Percentiles rank a stretch among this genome's conserved stretches.
Evolutionary conservation across 225 moss, liverwort and hornwort genomes (phyloP).

Genomic region (Climacium dendroides): DNA sequence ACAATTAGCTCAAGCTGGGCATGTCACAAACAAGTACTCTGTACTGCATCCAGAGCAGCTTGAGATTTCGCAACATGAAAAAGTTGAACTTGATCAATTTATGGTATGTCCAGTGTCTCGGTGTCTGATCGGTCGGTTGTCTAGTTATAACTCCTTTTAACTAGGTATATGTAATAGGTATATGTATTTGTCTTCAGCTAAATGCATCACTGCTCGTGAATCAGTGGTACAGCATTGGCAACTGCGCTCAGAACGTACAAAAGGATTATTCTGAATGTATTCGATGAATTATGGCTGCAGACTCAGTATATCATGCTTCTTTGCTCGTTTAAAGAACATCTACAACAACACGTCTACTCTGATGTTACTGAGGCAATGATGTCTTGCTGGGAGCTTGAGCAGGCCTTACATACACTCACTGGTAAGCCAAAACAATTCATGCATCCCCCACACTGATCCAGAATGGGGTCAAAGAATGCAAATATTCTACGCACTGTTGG

Average conservation of each 20-base stretch:
- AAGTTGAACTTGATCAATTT: conserved; percentile 52
- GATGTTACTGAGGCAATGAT: conserved; percentile 63
- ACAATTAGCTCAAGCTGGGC: conserved; percentile 33
- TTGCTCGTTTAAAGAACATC: conserved; percentile 36
- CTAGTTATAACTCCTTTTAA: not conserved
- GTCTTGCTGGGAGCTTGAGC: conserved; percentile 53
- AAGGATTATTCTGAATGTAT: not conserved
- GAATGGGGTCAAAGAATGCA: not conserved
- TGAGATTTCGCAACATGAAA: conserved; percentile 26
- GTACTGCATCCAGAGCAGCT: conserved; percentile 26
- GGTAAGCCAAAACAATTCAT: conserved; percentile 2
- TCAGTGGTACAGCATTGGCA: not conserved
- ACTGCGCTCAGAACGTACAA: not conserved
- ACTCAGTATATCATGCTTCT: conserved; percentile 49
- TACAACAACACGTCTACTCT: conserved; percentile 46
- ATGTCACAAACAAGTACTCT: conserved; percentile 21
- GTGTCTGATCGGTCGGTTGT: not conserved
- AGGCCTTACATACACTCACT: conserved; percentile 41
- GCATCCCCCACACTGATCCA: not conserved
- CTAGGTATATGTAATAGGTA: not conserved
- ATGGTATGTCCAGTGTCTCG: conserved; percentile 27
- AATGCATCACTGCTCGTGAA: not conserved
- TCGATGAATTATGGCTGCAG: conserved; percentile 16
- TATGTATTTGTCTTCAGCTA: not conserved
- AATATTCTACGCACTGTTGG: not conserved